Evolutionary conservation across 176 grass and related monocot species (phyloP).

Genomic region (Aegilops tauschii): DNA sequence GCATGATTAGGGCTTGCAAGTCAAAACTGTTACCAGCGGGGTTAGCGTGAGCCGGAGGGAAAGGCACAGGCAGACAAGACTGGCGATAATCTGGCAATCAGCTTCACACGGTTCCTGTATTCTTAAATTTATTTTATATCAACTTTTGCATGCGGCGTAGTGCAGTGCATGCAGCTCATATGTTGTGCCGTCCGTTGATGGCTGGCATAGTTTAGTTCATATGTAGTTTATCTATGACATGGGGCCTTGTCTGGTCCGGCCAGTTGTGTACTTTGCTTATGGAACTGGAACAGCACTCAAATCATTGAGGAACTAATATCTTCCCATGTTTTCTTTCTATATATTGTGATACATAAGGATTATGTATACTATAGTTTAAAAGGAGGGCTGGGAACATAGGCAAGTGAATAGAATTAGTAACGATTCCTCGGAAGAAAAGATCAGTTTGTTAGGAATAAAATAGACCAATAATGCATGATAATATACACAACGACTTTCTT

Average conservation of each 20-base stretch:
- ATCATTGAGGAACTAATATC: constrained; percentile 29
- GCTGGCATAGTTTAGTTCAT: neutral
- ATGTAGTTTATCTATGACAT: neutral
- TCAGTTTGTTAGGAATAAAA: neutral
- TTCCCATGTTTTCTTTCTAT: neutral
- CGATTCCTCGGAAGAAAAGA: neutral
- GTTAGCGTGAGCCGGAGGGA: constrained; percentile 45
- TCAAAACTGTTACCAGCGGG: constrained; percentile 29
- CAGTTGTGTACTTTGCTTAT: constrained; percentile 39
- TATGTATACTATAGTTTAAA: neutral
- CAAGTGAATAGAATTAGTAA: neutral
- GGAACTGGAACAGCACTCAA: neutral
- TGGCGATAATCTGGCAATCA: constrained; percentile 41
- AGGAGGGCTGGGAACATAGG: neutral
- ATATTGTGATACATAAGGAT: neutral
- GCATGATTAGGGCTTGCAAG: constrained; percentile 44
- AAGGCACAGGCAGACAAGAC: constrained; percentile 5
- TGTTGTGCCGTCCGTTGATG: neutral
- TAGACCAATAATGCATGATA: neutral
- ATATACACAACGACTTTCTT: neutral
- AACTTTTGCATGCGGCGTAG: neutral
- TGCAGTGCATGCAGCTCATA: constrained; percentile 11
- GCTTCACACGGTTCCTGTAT: neutral
- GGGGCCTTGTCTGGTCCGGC: neutral
- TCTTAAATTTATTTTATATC: neutral